Conservation (phyloP, 2,329 filamentous ascomycete genomes). For the Chaetomiaceae sp. region DNA sequence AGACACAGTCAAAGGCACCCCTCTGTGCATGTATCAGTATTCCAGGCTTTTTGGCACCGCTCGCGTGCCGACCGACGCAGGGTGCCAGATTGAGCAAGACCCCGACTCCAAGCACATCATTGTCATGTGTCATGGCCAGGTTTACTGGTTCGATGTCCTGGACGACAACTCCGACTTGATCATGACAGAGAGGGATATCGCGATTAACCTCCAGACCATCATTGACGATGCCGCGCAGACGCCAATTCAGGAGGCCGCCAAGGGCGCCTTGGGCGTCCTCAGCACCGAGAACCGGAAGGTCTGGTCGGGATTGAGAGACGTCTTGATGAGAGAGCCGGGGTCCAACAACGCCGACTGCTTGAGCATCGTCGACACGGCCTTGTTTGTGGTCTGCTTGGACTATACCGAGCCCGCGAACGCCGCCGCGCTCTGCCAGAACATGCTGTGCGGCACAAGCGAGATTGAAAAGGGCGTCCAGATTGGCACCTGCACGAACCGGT, state of each 20-base stretch:
- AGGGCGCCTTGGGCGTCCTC: conserved; percentile 85
- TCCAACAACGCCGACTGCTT: conserved; percentile 96
- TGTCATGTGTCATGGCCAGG: conserved; percentile 88
- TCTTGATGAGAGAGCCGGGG: conserved; percentile 76
- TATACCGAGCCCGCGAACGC: conserved; percentile 80
- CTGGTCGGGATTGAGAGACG: conserved; percentile 87
- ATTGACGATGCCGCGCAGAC: conserved; percentile 85
- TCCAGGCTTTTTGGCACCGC: conserved; percentile 92
- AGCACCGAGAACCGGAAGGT: conserved; percentile 95
- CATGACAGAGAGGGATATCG: conserved; percentile 93
- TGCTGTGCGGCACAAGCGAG: conserved; percentile 93
- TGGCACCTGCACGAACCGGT: conserved; percentile 94
- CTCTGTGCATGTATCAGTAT: conserved; percentile 98
- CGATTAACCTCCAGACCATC: conserved; percentile 86
- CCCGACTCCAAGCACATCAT: conserved; percentile 89
- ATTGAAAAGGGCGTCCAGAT: conserved; percentile 92
- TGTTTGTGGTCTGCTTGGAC: conserved; percentile 90
- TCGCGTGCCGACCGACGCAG: conserved; percentile 86
- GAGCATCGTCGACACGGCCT: conserved; percentile 88
- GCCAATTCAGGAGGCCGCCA: conserved; percentile 91
- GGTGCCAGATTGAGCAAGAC: conserved; percentile 94
- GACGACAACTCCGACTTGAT: conserved; percentile 93
- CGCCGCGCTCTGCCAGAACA: conserved; percentile 90
- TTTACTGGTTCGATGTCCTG: conserved; percentile 98
- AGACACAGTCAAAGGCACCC: conserved; percentile 76